phyloP scores from a whole-genome alignment of 192 early-diverging fungal species.

The Coemansia erecta region DNA sequence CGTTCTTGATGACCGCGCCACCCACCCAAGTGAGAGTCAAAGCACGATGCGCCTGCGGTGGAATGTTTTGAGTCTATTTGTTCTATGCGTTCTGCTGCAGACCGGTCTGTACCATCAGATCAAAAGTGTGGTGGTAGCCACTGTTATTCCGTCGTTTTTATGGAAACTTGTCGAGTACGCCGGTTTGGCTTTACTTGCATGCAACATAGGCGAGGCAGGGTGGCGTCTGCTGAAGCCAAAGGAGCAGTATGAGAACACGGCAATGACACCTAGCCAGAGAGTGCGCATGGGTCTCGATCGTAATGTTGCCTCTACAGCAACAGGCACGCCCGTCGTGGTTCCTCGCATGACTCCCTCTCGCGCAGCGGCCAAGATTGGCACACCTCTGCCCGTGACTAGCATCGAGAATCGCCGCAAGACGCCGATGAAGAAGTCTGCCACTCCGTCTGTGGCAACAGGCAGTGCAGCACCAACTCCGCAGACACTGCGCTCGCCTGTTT shows the following conservation, averaged over 20 bases:
- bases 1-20: constrained; percentile 40
- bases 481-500: constrained; percentile 31
- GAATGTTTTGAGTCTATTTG: constrained; percentile 40
- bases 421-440: constrained; percentile 12
- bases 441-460: neutral
- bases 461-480: constrained; percentile 10
- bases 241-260: constrained; percentile 25
- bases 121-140: constrained; percentile 13
- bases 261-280: constrained; percentile 42
- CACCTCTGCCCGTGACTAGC: constrained; percentile 22
- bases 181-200: constrained; percentile 23
- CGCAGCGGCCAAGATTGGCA: neutral
- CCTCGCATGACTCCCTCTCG: constrained; percentile 40
- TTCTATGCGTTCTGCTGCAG: constrained; percentile 28
- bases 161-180: constrained; percentile 30
- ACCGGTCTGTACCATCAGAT: constrained; percentile 33
- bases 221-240: constrained; percentile 48
- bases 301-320: constrained; percentile 9
- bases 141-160: constrained; percentile 18
- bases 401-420: constrained; percentile 33
- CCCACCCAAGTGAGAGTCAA: constrained; percentile 27
- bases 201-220: constrained; percentile 47
- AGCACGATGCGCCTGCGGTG: constrained; percentile 47
- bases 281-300: constrained; percentile 42
- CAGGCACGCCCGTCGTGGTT: constrained; percentile 13